Percentiles rank a stretch among this genome's conserved stretches.
Evolutionary conservation across 257 asterid species (phyloP).

Genomic region (Handroanthus guayacan): DNA sequence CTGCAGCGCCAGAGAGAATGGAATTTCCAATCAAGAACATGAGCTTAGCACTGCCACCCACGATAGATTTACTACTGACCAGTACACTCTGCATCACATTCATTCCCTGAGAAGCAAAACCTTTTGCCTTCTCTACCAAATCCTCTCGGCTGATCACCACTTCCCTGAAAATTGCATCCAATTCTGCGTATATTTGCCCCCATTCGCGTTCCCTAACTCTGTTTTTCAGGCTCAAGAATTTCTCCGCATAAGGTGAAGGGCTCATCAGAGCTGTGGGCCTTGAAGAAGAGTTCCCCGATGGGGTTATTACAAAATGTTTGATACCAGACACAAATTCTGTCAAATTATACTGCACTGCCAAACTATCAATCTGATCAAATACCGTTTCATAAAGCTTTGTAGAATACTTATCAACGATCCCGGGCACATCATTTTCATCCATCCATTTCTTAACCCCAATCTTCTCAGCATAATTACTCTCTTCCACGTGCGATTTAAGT

Average conservation of each 20-base stretch:
- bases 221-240: slow-evolving; percentile 64
- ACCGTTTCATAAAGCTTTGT: slow-evolving; percentile 80
- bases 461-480: slow-evolving; percentile 87
- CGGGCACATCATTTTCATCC: slow-evolving; percentile 93
- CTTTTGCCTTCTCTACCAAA: slow-evolving; percentile 89
- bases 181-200: slow-evolving; percentile 76
- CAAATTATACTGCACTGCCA: slow-evolving; percentile 89
- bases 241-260: slow-evolving; percentile 80
- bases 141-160: slow-evolving; percentile 74
- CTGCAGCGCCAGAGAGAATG: slow-evolving; percentile 94
- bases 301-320: slow-evolving; percentile 68
- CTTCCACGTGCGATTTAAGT: slow-evolving; percentile 81
- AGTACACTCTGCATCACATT: slow-evolving; percentile 79
- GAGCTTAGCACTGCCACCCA: slow-evolving; percentile 82
- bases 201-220: slow-evolving; percentile 75
- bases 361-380: slow-evolving; percentile 75
- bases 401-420: slow-evolving; percentile 82
- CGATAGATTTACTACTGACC: slow-evolving; percentile 68
- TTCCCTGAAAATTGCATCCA: slow-evolving; percentile 73
- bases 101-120: slow-evolving; percentile 81
- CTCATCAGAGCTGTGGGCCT: slow-evolving; percentile 58
- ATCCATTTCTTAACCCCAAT: slow-evolving; percentile 92
- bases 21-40: slow-evolving; percentile 68
- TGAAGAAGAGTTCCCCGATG: slow-evolving; percentile 54
- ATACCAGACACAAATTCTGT: slow-evolving; percentile 80